These are phyloP conservation scores for Effrenium voratum DNA, from an alignment of 73 alveolate genomes.

Conservation along the genomic window DNA sequence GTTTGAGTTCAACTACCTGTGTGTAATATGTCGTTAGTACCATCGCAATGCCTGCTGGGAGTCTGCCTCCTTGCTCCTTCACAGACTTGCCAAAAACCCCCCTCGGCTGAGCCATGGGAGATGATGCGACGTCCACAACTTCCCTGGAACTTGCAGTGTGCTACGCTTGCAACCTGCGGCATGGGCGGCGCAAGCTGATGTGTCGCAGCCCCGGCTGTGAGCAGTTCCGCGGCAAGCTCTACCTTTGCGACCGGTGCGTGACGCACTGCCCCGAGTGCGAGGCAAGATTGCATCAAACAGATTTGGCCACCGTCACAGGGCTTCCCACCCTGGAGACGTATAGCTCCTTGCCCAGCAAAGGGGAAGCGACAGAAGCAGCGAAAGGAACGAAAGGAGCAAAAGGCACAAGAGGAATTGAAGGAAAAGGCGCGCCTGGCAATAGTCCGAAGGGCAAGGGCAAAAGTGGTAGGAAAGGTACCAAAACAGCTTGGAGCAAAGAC, in stretches of 20 bases:
- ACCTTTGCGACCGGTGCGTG: not conserved
- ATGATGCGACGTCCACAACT: slow-evolving; percentile 21
- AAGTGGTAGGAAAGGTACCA: not conserved
- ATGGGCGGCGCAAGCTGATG: not conserved
- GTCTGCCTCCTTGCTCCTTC: too few species aligned
- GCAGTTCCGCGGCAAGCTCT: slow-evolving; percentile 31
- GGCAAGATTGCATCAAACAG: not conserved
- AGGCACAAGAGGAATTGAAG: not conserved
- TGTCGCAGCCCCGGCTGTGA: slow-evolving; percentile 28
- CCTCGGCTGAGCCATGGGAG: too few species aligned
- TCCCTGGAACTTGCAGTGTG: slow-evolving; percentile 4
- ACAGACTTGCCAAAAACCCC: too few species aligned
- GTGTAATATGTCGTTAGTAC: too few species aligned
- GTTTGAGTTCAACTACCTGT: too few species aligned
- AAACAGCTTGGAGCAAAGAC: not conserved
- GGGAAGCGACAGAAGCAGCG: not conserved
- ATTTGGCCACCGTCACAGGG: slow-evolving; percentile 6
- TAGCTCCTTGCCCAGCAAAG: not conserved
- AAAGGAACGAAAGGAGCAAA: not conserved
- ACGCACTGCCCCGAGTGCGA: not conserved
- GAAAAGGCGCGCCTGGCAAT: not conserved
- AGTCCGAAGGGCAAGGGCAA: not conserved
- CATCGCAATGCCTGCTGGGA: too few species aligned
- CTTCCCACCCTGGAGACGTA: slow-evolving; percentile 4
- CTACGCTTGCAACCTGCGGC: slow-evolving; percentile 10